Evolutionary conservation across 2,329 filamentous ascomycete genomes (phyloP).

Genomic region (Ramularia collo-cygni): DNA sequence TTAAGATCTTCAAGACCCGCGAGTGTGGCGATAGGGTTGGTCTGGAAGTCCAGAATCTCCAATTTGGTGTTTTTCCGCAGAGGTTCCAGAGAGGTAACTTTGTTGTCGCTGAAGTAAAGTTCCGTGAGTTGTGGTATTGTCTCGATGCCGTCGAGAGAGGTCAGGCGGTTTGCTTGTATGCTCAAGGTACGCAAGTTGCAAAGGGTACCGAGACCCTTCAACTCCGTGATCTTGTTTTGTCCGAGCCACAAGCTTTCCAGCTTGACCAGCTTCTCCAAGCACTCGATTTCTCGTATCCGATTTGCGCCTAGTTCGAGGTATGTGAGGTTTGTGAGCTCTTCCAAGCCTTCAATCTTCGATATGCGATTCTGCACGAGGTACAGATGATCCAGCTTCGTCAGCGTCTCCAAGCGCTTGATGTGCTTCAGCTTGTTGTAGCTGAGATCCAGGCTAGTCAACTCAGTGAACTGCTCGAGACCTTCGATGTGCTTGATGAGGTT

Average conservation of each 20-base stretch:
- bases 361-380: slow-evolving; percentile 97
- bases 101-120: slow-evolving; percentile 92
- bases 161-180: slow-evolving; percentile 91
- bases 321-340: slow-evolving; percentile 64
- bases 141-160: slow-evolving; percentile 67
- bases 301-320: slow-evolving; percentile 92
- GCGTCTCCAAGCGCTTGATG: slow-evolving; percentile 78
- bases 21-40: slow-evolving; percentile 74
- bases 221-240: slow-evolving; percentile 90
- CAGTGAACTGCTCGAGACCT: slow-evolving; percentile 68
- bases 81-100: slow-evolving; percentile 69
- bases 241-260: slow-evolving; percentile 90
- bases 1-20: slow-evolving; percentile 61
- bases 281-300: slow-evolving; percentile 79
- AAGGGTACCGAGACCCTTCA: slow-evolving; percentile 68
- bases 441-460: slow-evolving; percentile 75
- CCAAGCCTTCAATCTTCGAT: slow-evolving; percentile 74
- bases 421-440: slow-evolving; percentile 99
- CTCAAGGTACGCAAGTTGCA: slow-evolving; percentile 79
- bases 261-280: slow-evolving; percentile 66
- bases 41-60: slow-evolving; percentile 78
- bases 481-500: slow-evolving; percentile 85
- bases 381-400: slow-evolving; percentile 71
- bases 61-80: slow-evolving; percentile 52
- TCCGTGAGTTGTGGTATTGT: slow-evolving; percentile 74